phyloP scores from a whole-genome alignment of 192 early-diverging fungal species.

The Coemansia brasiliensis region DNA sequence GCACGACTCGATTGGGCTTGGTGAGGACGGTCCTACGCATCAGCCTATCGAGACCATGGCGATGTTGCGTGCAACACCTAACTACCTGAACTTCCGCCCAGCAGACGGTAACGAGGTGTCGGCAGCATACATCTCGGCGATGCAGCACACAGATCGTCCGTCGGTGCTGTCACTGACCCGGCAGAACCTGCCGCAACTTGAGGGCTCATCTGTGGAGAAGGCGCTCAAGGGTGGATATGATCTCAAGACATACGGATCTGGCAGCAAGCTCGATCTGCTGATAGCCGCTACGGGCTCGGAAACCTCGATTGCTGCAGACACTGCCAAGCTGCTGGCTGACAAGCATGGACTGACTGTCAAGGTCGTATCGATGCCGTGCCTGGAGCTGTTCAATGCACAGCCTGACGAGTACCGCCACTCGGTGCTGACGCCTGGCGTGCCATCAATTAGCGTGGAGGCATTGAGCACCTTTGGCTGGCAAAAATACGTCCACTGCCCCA shows the following conservation, averaged over 20 bases:
- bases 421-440: slow-evolving; percentile 80
- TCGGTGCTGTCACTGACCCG: slow-evolving; percentile 86
- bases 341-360: slow-evolving; percentile 62
- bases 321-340: slow-evolving; percentile 72
- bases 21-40: slow-evolving; percentile 99
- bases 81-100: slow-evolving; percentile 83
- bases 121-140: slow-evolving; percentile 82
- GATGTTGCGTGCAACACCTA: slow-evolving; percentile 85
- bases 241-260: slow-evolving; percentile 63
- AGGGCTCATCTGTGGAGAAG: slow-evolving; percentile 77
- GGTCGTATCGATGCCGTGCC: slow-evolving; percentile 93
- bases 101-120: slow-evolving; percentile 95
- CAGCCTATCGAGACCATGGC: slow-evolving; percentile 96
- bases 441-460: slow-evolving; percentile 87
- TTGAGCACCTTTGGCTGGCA: slow-evolving; percentile 86
- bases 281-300: slow-evolving; percentile 92
- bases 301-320: slow-evolving; percentile 81
- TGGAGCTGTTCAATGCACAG: slow-evolving; percentile 87
- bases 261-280: slow-evolving; percentile 65
- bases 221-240: slow-evolving; percentile 85
- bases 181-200: slow-evolving; percentile 92
- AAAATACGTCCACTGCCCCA: slow-evolving; percentile 83
- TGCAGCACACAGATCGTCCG: slow-evolving; percentile 69
- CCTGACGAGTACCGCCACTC: slow-evolving; percentile 71
- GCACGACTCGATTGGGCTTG: slow-evolving; percentile 98